Percentiles rank a stretch among this genome's conserved stretches.
Conservation (phyloP, 1,284 basidiomycete genomes). For the Ceraceosorus guamensis region DNA sequence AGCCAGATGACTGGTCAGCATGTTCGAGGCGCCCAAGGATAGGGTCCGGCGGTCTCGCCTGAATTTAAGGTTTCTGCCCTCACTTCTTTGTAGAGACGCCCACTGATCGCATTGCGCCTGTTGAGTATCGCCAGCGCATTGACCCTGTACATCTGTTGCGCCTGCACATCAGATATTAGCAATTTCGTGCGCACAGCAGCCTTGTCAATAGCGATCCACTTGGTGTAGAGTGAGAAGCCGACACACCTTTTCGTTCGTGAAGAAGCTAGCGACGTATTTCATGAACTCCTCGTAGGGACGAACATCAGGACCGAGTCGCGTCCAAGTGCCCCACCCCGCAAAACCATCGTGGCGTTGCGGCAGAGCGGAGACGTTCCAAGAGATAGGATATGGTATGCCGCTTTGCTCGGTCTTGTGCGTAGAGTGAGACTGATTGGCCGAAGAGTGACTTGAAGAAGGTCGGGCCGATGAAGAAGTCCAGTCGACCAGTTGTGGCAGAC, state of each 20-base stretch:
- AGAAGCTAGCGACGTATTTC: slow-evolving; percentile 21
- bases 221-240: too few species aligned
- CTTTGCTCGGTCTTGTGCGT: slow-evolving; percentile 15
- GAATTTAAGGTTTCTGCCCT: too few species aligned
- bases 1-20: slow-evolving; percentile 28
- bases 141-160: slow-evolving; percentile 11
- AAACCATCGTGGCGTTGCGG: slow-evolving; percentile 17
- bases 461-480: background rate
- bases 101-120: background rate
- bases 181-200: too few species aligned
- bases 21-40: too few species aligned
- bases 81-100: background rate
- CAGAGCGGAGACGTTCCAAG: slow-evolving; percentile 16
- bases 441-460: too few species aligned
- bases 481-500: slow-evolving; percentile 12
- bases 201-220: too few species aligned
- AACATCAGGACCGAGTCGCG: background rate
- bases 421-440: slow-evolving; percentile 22
- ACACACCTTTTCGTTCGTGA: slow-evolving; percentile 13
- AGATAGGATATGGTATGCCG: slow-evolving; percentile 23
- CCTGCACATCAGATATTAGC: too few species aligned
- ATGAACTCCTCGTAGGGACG: slow-evolving; percentile 14
- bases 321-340: slow-evolving; percentile 27
- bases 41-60: too few species aligned
- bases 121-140: slow-evolving; percentile 11